phyloP scores from a whole-genome alignment of 768 basidiomycete genomes.

The Trametes cubensis region DNA sequence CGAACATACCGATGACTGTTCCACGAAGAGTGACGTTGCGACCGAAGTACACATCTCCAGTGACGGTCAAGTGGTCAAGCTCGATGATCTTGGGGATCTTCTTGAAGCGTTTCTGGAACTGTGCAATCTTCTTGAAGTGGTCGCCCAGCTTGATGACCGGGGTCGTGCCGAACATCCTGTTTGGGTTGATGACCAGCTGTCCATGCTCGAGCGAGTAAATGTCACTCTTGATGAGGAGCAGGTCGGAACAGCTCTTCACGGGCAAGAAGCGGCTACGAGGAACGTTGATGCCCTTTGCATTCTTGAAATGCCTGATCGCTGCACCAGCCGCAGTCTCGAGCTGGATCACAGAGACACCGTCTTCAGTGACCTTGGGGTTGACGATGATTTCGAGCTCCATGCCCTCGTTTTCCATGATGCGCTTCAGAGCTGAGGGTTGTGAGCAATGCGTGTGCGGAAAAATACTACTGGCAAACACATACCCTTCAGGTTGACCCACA shows the following conservation, averaged over 20 bases:
- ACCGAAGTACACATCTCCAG: slow-evolving; percentile 90
- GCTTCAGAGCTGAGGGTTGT: slow-evolving; percentile 70
- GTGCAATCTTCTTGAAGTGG: slow-evolving; percentile 93
- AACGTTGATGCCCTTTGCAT: slow-evolving; percentile 92
- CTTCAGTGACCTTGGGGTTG: slow-evolving; percentile 86
- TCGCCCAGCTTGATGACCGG: slow-evolving; percentile 98
- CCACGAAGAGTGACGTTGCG: slow-evolving; percentile 84
- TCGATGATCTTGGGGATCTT: slow-evolving; percentile 90
- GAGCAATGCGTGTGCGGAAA: neutral
- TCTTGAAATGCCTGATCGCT: slow-evolving; percentile 91
- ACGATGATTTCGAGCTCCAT: slow-evolving; percentile 96
- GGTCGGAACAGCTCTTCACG: slow-evolving; percentile 84
- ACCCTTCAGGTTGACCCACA: slow-evolving; percentile 82
- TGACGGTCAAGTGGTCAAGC: slow-evolving; percentile 92
- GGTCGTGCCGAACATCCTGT: slow-evolving; percentile 80
- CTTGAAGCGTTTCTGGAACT: slow-evolving; percentile 96
- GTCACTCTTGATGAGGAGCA: slow-evolving; percentile 89
- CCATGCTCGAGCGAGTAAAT: slow-evolving; percentile 91
- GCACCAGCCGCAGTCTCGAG: slow-evolving; percentile 74
- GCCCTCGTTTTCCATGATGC: slow-evolving; percentile 81
- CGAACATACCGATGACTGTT: slow-evolving; percentile 64
- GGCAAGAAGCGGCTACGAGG: slow-evolving; percentile 94
- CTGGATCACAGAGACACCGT: slow-evolving; percentile 78
- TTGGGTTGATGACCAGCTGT: slow-evolving; percentile 80
- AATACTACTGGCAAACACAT: slow-evolving; percentile 22